Conservation (phyloP, 2,329 filamentous ascomycete genomes). For the Aspergillus transmontanensis region DNA sequence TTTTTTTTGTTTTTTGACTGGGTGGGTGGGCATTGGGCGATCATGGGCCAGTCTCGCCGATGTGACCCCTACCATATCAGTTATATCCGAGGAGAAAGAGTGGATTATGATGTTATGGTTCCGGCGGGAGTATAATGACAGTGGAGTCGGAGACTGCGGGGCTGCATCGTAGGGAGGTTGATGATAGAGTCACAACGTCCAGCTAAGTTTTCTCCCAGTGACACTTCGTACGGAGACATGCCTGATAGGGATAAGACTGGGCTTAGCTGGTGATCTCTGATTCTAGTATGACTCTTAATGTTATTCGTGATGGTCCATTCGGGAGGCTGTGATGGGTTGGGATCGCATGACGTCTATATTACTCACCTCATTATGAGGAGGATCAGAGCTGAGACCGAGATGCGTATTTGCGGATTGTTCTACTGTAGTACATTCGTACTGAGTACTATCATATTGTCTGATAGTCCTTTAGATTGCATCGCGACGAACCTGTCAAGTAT, state of each 20-base stretch:
- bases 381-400: not conserved
- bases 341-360: not conserved
- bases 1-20: not conserved
- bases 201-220: not conserved
- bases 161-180: not conserved
- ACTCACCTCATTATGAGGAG: not conserved
- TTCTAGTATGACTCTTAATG: not conserved
- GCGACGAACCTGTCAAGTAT: not conserved
- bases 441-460: not conserved
- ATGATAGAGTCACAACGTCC: not conserved
- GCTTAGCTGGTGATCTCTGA: not conserved
- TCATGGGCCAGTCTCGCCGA: slow-evolving; percentile 7
- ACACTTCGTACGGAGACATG: not conserved
- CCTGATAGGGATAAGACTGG: not conserved
- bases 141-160: slow-evolving; percentile 4
- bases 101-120: slow-evolving; percentile 3
- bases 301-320: not conserved
- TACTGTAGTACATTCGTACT: not conserved
- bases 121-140: not conserved
- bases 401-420: not conserved
- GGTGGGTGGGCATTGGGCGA: not conserved
- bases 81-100: not conserved
- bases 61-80: not conserved
- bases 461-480: not conserved
- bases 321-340: not conserved